phyloP scores from a whole-genome alignment of 2,329 filamentous ascomycete genomes.

The Alternaria sp. region DNA sequence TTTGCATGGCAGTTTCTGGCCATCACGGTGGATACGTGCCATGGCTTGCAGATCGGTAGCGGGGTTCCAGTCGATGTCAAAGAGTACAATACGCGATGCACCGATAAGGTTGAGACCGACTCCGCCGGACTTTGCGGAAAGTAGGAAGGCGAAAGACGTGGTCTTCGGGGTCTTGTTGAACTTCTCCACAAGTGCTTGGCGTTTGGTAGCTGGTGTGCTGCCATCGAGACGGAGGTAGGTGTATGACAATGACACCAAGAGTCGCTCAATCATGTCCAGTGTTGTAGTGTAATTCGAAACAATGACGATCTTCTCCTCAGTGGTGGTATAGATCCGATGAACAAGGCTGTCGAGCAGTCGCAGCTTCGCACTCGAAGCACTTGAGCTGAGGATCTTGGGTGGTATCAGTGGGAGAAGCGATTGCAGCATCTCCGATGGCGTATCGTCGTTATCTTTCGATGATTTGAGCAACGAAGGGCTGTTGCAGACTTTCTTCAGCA shows the following conservation, averaged over 20 bases:
- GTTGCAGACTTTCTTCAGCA: constrained; percentile 78
- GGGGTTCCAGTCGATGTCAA: constrained; percentile 79
- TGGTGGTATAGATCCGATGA: constrained; percentile 64
- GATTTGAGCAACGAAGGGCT: constrained; percentile 67
- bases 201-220: constrained; percentile 66
- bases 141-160: constrained; percentile 70
- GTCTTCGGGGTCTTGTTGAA: constrained; percentile 68
- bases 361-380: constrained; percentile 69
- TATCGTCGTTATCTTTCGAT: constrained; percentile 56
- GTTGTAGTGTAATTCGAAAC: constrained; percentile 80
- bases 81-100: constrained; percentile 72
- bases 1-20: constrained; percentile 70
- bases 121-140: constrained; percentile 75
- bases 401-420: constrained; percentile 60
- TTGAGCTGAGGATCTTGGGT: constrained; percentile 60
- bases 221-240: constrained; percentile 73
- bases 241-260: constrained; percentile 66
- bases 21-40: constrained; percentile 75
- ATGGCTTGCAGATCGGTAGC: constrained; percentile 76
- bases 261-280: constrained; percentile 68
- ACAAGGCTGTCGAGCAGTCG: constrained; percentile 71
- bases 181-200: constrained; percentile 71
- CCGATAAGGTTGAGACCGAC: constrained; percentile 74
- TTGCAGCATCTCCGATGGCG: constrained; percentile 54
- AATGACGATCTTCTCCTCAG: constrained; percentile 73